phyloP scores from a whole-genome alignment of 345 rosid species.

The Boechera retrofracta region DNA sequence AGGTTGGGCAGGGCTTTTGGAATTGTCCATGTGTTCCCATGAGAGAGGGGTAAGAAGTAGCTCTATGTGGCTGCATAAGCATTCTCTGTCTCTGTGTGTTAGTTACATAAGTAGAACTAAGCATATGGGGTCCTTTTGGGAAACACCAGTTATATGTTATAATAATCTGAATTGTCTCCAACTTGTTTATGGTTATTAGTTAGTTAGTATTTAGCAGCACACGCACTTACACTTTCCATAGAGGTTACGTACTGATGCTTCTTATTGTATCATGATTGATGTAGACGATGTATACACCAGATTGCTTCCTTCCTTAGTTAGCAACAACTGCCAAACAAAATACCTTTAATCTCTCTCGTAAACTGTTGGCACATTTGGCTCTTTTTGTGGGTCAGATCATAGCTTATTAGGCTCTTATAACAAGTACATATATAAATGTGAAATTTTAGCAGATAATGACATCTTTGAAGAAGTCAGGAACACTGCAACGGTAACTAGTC shows the following conservation, averaged over 20 bases:
- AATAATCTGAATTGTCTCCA: not conserved
- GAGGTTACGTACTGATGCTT: not conserved
- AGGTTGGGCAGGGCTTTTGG: constrained; percentile 92
- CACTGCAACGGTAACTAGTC: not conserved
- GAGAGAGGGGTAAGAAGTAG: constrained; percentile 69
- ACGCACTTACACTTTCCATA: not conserved
- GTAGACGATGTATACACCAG: not conserved
- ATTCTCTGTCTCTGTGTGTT: not conserved
- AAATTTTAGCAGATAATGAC: not conserved
- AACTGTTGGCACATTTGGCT: not conserved
- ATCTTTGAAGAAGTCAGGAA: not conserved
- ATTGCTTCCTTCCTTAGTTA: not conserved
- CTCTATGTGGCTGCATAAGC: constrained; percentile 13
- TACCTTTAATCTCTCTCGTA: not conserved
- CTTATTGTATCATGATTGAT: not conserved
- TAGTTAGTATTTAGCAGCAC: constrained; percentile 8
- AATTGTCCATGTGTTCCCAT: constrained; percentile 67
- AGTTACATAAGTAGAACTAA: not conserved
- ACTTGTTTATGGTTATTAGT: constrained; percentile 5
- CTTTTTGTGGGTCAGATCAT: not conserved
- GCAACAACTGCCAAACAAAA: too few relatives aligned
- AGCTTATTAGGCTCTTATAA: not conserved
- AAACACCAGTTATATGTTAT: not conserved
- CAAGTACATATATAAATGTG: not conserved
- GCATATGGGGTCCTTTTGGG: not conserved